Evolutionary conservation across 106 monocot genomes (phyloP).

Genomic region (Agapanthus africanus): DNA sequence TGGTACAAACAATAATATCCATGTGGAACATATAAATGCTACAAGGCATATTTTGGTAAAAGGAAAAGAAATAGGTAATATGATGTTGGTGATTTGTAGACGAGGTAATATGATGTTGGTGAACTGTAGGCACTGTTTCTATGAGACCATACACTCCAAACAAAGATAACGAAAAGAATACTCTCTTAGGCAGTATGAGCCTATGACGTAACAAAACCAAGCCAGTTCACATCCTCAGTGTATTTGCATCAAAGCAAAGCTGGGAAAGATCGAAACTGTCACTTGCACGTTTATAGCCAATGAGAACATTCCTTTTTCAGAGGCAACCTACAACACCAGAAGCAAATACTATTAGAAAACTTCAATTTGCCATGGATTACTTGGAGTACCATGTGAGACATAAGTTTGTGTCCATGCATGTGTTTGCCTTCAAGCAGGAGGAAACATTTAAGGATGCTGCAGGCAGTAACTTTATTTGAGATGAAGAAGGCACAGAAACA

Average conservation of each 20-base stretch:
- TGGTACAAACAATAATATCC: neutral
- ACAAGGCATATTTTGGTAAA: neutral
- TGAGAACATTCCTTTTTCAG: slow-evolving; percentile 83
- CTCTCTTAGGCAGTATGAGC: no score
- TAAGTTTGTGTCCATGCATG: neutral
- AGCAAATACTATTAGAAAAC: neutral
- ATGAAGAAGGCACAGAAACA: no score
- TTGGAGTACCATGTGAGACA: neutral
- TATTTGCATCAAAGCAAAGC: no score
- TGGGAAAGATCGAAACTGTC: slow-evolving; percentile 8
- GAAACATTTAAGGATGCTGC: neutral
- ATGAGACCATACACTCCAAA: no score
- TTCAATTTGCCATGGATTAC: neutral
- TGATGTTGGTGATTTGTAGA: no score
- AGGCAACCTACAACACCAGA: slow-evolving; percentile 64
- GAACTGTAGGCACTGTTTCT: no score
- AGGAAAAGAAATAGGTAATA: no score
- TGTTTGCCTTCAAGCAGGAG: neutral
- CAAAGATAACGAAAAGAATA: no score
- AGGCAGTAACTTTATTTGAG: neutral
- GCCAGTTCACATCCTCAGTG: neutral
- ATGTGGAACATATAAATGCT: neutral
- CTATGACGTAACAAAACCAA: neutral
- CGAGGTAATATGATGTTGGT: no score
- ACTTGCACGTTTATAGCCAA: slow-evolving; percentile 85